Base-by-base conservation (phyloP, 257 asterid genomes). In the Orobanche coerulescens region DNA sequence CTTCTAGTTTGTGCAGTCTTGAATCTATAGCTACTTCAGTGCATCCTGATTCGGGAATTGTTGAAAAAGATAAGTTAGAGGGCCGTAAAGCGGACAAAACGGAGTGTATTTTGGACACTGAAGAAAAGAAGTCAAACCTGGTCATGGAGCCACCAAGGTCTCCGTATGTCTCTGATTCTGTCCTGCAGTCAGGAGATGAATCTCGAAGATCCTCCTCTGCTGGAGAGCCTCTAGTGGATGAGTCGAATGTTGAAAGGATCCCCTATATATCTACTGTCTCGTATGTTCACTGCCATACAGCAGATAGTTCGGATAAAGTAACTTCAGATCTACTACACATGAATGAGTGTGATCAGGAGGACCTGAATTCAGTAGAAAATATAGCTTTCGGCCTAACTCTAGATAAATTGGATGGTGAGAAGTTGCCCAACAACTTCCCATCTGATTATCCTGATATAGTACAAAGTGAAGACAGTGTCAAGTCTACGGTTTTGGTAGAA, bases 1-100 rank as follows among this genome's bases (percentile, higher is more conserved):
- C 57, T 68, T 66, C 70, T 51, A 62, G 63, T 69, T 63, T 70
- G 53, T 26, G 58, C 66, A 66, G 71, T 56, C 44, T 67, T 67
- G 80, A 64, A 68, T 74, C 79, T 25, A 42, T 67, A 66, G 55
- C 66, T 58, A 60, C 61, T 22, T 42, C 19, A 39, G 26, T 69
- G 70, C 70, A 55, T 72, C 65, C 62, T 62, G 78, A 73, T 71
- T 65, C 80, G 56, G 67, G 65, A 61, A 61, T 44, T 53, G 65
- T 56, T 40, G 53, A 60, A 54, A 68, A 77, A 64, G 73, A 49
- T 69, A 57, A 58, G 30, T 25, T 37, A 46, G 47, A 48, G 68
- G 68, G 34, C 64, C 34, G 54, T 59, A 67, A 62, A 58, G 47
- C 64, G n/a, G 78, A 66, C 64, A 73, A 73, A 66, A 52, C 16